Percentiles rank a stretch among this genome's conserved stretches.
These are phyloP conservation scores for Erigeron canadensis DNA, from an alignment of 129 eudicot genomes.

Conservation along the genomic window DNA sequence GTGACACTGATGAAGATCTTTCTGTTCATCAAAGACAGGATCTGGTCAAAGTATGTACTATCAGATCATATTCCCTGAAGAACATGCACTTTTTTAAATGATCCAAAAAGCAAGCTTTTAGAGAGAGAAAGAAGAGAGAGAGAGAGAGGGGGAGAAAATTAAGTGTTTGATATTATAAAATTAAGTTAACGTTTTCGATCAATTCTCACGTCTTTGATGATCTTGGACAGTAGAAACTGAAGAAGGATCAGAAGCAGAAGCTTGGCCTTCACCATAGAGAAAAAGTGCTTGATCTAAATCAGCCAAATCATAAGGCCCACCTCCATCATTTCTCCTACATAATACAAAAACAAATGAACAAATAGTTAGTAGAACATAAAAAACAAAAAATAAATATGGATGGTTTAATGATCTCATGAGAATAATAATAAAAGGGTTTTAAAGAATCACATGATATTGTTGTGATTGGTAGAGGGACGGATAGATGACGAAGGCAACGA, in stretches of 20 bases:
- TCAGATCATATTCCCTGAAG: constrained; percentile 38
- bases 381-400: constrained; percentile 4
- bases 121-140: constrained; percentile 28
- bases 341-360: constrained; percentile 5
- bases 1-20: constrained; percentile 26
- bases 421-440: constrained; percentile 11
- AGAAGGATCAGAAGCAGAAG: constrained; percentile 41
- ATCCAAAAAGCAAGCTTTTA: constrained; percentile 34
- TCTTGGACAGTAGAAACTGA: constrained; percentile 57
- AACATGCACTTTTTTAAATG: constrained; percentile 52
- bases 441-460: constrained; percentile 48
- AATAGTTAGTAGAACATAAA: background rate
- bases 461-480: constrained; percentile 26
- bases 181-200: too few relatives aligned
- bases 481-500: constrained; percentile 63
- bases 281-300: constrained; percentile 93
- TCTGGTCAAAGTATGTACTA: constrained; percentile 83
- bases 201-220: constrained; percentile 60
- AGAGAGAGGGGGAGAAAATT: background rate
- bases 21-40: constrained; percentile 44
- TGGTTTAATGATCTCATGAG: constrained; percentile 2
- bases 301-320: constrained; percentile 76
- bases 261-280: constrained; percentile 79
- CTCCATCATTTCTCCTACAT: constrained; percentile 56
- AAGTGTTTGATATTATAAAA: background rate